Evolutionary conservation across 148 eudicot genomes (phyloP), one percentile per base, ranked within the genome.

Genomic region (Gaultheria prostrata): DNA sequence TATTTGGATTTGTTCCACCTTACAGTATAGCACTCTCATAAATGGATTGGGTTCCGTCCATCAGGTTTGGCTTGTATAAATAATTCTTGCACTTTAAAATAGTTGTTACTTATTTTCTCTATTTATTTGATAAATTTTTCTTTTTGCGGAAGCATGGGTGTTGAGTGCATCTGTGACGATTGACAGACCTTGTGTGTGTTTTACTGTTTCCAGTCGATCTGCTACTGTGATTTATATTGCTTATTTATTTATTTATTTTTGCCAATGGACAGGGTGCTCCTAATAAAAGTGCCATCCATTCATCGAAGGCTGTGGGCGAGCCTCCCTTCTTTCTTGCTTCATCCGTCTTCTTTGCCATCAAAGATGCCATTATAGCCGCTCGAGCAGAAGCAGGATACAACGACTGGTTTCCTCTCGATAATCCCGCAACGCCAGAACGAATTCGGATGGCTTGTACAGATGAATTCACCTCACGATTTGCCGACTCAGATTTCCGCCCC

Each of bases 311-410:
- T 56, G 98, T 93, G 32, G 99, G 98, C 26, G 99, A 97, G 77
- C 99, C 99, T 81, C 99, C 99, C 10, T 97, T 97, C 78, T 97
- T 97, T 84, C 95, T 97, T 35, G 99, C 97, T 45, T 97, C 99
- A 8, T 50, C 93, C 0, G 96, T 92, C 48, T 91, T 97, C 84
- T 97, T 97, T 50, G 99, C 98, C 71, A 94, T 97, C 78, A 97
- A 97, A 86, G 97, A 97, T 83, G 99, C 99, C 54, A 90, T 97
- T 43, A 85, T 85, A 57, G 92, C 98, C 81, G 98, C 98, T 39
- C 91, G 99, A 88, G 87, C 92, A 12, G 98, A 94, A 72, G 87
- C 82, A 11, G 99, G 98, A 53, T 69, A 72, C 59, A 82, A 57
- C 15, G 94, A 83, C 24, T 97, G 99, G 99, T 97, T 97, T 83